Evolutionary conservation across 768 basidiomycete genomes (phyloP).

Genomic region (Tylopilus intermedius): DNA sequence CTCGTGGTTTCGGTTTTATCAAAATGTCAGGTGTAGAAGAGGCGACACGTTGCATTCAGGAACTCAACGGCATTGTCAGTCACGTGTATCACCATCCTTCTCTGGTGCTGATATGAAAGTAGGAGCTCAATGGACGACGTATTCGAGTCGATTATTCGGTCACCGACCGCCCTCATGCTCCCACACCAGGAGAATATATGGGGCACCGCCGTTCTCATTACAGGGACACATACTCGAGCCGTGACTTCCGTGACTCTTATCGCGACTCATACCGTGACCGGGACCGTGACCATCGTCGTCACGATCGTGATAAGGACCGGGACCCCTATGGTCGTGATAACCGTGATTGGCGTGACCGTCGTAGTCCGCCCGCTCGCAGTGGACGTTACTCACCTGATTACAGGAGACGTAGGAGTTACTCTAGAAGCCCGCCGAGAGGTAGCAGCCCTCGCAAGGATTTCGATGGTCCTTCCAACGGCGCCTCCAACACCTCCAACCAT

Average conservation of each 20-base stretch:
- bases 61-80: conserved; percentile 87
- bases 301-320: conserved; percentile 45
- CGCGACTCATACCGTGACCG: conserved; percentile 46
- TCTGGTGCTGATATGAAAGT: conserved; percentile 5
- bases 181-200: conserved; percentile 98
- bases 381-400: conserved; percentile 76
- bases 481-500: conserved; percentile 31
- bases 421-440: conserved; percentile 74
- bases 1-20: conserved; percentile 97
- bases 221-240: conserved; percentile 42
- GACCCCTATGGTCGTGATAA: conserved; percentile 67
- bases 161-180: conserved; percentile 88
- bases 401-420: conserved; percentile 70
- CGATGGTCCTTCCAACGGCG: conserved; percentile 42
- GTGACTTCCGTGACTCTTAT: conserved; percentile 44
- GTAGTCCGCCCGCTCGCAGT: conserved; percentile 65
- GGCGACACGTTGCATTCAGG: conserved; percentile 80
- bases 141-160: conserved; percentile 98
- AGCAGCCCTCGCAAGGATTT: conserved; percentile 52
- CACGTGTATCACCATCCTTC: background rate
- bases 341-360: conserved; percentile 76
- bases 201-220: conserved; percentile 63
- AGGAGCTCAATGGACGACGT: conserved; percentile 93
- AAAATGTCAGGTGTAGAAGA: conserved; percentile 88
- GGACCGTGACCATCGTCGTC: conserved; percentile 38